These are phyloP conservation scores for Pyronema domesticum DNA, from an alignment of 495 filamentous ascomycete genomes.

Conservation along the genomic window DNA sequence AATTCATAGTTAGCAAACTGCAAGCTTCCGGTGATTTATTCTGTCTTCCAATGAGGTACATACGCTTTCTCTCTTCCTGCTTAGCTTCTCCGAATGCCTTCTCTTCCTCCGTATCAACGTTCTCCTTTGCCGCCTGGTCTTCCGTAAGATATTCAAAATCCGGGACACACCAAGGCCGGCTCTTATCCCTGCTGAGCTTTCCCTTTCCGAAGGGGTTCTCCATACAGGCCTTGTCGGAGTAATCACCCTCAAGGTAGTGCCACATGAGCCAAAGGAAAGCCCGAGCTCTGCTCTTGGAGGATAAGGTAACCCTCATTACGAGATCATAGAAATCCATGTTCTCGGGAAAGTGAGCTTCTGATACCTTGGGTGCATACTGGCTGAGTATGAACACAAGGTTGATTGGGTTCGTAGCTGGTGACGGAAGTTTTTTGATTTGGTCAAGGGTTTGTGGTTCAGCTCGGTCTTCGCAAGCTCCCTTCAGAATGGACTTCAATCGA, in stretches of 20 bases:
- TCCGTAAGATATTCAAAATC: slow-evolving; percentile 55
- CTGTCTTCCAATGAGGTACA: slow-evolving; percentile 19
- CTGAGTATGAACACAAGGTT: slow-evolving; percentile 93
- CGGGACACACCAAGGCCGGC: slow-evolving; percentile 63
- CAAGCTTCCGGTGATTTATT: background rate
- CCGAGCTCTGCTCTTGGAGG: slow-evolving; percentile 63
- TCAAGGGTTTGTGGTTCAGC: slow-evolving; percentile 71
- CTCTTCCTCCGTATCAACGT: slow-evolving; percentile 78
- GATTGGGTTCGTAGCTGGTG: slow-evolving; percentile 88
- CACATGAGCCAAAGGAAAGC: slow-evolving; percentile 98
- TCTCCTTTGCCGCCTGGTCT: slow-evolving; percentile 64
- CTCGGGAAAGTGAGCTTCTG: slow-evolving; percentile 77
- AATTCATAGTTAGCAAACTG: background rate
- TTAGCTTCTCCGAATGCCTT: slow-evolving; percentile 72
- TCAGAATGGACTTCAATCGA: slow-evolving; percentile 87
- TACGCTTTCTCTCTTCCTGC: slow-evolving; percentile 63
- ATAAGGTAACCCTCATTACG: slow-evolving; percentile 72
- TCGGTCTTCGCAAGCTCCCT: slow-evolving; percentile 89
- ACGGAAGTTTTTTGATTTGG: slow-evolving; percentile 45
- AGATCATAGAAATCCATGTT: slow-evolving; percentile 87
- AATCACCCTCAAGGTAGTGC: slow-evolving; percentile 97
- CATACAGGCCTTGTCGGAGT: slow-evolving; percentile 58
- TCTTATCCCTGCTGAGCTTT: slow-evolving; percentile 40
- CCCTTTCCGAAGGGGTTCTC: slow-evolving; percentile 84
- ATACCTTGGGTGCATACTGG: slow-evolving; percentile 75